Conservation (phyloP, 129 eudicot genomes). For the Logfia minima region DNA sequence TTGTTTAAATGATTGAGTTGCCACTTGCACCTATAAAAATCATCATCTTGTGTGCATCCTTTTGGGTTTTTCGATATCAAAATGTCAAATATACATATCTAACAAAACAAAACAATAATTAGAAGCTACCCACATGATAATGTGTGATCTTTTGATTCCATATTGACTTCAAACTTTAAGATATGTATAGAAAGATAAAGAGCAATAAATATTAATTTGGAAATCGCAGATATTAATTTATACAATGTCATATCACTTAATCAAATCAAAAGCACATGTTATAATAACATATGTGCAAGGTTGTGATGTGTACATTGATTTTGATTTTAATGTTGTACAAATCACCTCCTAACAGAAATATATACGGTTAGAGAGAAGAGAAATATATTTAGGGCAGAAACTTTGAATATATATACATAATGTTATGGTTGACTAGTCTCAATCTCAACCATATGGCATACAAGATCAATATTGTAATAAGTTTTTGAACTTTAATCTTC, state of each 20-base stretch:
- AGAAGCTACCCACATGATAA: conserved; percentile 6
- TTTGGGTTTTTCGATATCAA: background rate
- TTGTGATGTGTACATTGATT: too few species aligned
- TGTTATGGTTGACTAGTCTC: background rate
- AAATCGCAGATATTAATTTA: too few species aligned
- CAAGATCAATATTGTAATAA: background rate
- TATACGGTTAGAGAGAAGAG: too few species aligned
- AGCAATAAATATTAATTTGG: too few species aligned
- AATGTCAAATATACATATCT: conserved; percentile 11
- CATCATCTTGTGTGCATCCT: conserved; percentile 9
- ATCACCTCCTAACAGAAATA: too few species aligned
- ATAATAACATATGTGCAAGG: too few species aligned
- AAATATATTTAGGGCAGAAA: too few species aligned
- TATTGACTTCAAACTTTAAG: background rate
- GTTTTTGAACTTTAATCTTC: background rate
- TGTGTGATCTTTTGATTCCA: conserved; percentile 1
- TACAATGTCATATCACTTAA: too few species aligned
- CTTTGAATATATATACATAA: background rate
- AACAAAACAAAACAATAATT: conserved; percentile 1
- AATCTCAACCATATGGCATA: background rate
- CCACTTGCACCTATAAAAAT: conserved; percentile 21
- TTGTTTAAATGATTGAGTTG: conserved; percentile 27
- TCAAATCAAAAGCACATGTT: too few species aligned
- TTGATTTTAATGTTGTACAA: too few species aligned
- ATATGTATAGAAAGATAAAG: too few species aligned